phyloP scores from a whole-genome alignment of 352 stramenopile species.

The Hyaloperonospora arabidopsidis region DNA sequence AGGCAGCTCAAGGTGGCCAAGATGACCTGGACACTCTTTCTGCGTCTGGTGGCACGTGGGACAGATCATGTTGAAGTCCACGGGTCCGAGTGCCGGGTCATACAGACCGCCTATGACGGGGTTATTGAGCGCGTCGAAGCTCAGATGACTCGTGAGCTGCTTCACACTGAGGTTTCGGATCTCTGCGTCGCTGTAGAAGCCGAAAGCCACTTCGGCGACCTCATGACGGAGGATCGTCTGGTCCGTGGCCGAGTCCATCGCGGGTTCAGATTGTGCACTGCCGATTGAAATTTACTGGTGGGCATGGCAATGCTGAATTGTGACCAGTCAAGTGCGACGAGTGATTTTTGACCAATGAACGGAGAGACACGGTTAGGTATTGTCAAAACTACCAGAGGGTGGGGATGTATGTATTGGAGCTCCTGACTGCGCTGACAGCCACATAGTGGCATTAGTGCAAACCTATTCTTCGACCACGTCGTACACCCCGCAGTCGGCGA shows the following conservation, averaged over 20 bases:
- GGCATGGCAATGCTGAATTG: slow-evolving; percentile 18
- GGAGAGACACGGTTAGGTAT: too few species aligned
- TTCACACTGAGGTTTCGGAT: slow-evolving; percentile 94
- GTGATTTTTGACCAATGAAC: slow-evolving; percentile 31
- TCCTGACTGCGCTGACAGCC: too few species aligned
- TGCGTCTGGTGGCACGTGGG: slow-evolving; percentile 94
- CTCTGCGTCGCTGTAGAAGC: slow-evolving; percentile 97
- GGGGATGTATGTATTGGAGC: too few species aligned
- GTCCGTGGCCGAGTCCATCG: slow-evolving; percentile 82
- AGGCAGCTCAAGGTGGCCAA: slow-evolving; percentile 98
- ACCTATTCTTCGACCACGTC: slow-evolving; percentile 32
- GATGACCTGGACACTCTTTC: slow-evolving; percentile 95
- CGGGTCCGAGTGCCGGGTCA: slow-evolving; percentile 92
- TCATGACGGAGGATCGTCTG: slow-evolving; percentile 89
- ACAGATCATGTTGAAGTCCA: slow-evolving; percentile 88
- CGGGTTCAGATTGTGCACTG: slow-evolving; percentile 14
- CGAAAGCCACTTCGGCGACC: slow-evolving; percentile 87
- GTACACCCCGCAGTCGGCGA: slow-evolving; percentile 93
- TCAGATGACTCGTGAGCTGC: slow-evolving; percentile 92
- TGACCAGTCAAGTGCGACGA: slow-evolving; percentile 27
- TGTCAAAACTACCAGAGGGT: too few species aligned
- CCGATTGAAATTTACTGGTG: slow-evolving; percentile 29
- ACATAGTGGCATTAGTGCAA: too few species aligned
- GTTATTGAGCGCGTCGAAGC: slow-evolving; percentile 93
- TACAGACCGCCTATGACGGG: slow-evolving; percentile 94